Evolutionary conservation across 768 basidiomycete genomes (phyloP).

Genomic region (Xerocomus potaroensis): DNA sequence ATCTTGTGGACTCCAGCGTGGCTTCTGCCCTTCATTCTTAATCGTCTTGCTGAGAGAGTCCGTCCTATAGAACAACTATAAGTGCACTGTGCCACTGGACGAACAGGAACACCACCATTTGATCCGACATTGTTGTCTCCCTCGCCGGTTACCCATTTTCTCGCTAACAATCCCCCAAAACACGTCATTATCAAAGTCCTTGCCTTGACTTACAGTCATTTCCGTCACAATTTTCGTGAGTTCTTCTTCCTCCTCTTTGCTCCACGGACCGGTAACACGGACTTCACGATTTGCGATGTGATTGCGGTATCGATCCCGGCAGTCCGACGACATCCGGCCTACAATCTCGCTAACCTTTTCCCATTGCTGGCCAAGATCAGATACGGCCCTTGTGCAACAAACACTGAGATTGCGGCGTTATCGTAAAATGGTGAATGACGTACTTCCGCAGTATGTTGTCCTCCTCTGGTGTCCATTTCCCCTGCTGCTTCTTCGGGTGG

Average conservation of each 20-base stretch:
- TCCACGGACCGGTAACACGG: constrained; percentile 67
- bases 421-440: constrained; percentile 19
- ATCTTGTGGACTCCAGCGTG: constrained; percentile 73
- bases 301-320: constrained; percentile 83
- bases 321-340: constrained; percentile 74
- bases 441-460: constrained; percentile 63
- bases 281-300: constrained; percentile 67
- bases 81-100: neutral
- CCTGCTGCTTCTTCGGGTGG: constrained; percentile 67
- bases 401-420: constrained; percentile 1
- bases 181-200: constrained; percentile 70
- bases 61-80: constrained; percentile 46
- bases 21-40: constrained; percentile 66
- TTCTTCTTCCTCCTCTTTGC: constrained; percentile 73
- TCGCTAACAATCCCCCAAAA: constrained; percentile 80
- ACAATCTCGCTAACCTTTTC: constrained; percentile 69
- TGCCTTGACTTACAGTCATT: constrained; percentile 70
- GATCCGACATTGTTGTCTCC: constrained; percentile 80
- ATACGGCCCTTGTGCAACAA: constrained; percentile 52
- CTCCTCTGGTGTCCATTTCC: constrained; percentile 65
- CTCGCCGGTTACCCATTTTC: constrained; percentile 70
- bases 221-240: constrained; percentile 71
- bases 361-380: constrained; percentile 72
- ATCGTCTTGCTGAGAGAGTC: constrained; percentile 68
- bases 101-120: constrained; percentile 59